Evolutionary conservation across 495 filamentous ascomycete genomes (phyloP).

Genomic region (Trichoderma orchidacearum): DNA sequence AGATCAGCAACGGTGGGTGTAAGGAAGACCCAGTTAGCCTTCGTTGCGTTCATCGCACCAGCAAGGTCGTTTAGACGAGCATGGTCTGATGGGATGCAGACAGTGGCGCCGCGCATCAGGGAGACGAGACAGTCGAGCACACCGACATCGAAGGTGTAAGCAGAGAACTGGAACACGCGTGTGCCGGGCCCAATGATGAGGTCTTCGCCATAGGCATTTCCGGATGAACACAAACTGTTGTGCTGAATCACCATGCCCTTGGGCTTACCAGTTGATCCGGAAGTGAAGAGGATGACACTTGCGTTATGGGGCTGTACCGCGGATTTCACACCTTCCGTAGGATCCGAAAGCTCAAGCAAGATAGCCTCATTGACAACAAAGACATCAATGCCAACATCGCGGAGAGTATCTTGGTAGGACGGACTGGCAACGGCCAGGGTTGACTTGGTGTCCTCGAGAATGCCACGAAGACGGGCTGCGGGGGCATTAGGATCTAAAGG

Average conservation of each 20-base stretch:
- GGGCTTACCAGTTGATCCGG: neutral
- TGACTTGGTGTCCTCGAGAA: slow-evolving; percentile 14
- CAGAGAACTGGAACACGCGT: slow-evolving; percentile 52
- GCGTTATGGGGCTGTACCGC: neutral
- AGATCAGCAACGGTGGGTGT: slow-evolving; percentile 30
- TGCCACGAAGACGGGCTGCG: slow-evolving; percentile 26
- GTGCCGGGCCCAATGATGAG: slow-evolving; percentile 6
- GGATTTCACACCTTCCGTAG: neutral
- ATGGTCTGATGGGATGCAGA: slow-evolving; percentile 32
- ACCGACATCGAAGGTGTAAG: slow-evolving; percentile 55
- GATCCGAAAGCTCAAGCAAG: neutral
- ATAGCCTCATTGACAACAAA: neutral
- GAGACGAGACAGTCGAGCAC: slow-evolving; percentile 56
- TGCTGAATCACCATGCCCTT: slow-evolving; percentile 1
- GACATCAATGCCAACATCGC: neutral
- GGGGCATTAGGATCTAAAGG: slow-evolving; percentile 23
- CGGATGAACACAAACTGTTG: neutral
- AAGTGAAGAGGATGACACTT: neutral
- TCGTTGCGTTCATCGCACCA: slow-evolving; percentile 27
- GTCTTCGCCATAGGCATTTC: slow-evolving; percentile 1
- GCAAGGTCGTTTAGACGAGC: slow-evolving; percentile 25
- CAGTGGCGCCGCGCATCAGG: slow-evolving; percentile 38
- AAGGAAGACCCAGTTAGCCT: slow-evolving; percentile 35
- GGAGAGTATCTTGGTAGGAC: neutral
- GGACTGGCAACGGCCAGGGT: slow-evolving; percentile 12